phyloP scores from a whole-genome alignment of 78 protist species.

The Guillardia theta region DNA sequence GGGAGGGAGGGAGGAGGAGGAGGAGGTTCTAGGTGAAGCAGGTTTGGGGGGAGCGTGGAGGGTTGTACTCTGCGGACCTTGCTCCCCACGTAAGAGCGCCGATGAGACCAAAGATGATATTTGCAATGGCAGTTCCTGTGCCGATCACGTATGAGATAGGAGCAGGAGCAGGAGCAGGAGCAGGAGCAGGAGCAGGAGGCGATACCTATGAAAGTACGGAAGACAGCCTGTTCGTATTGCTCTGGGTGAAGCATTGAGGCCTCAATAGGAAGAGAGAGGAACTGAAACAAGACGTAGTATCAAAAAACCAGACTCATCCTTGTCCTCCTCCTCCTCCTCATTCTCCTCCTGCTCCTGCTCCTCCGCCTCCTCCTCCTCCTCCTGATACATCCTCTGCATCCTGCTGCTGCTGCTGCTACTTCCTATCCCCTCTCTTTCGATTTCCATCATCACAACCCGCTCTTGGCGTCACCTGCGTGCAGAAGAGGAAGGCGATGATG shows the following conservation, averaged over 20 bases:
- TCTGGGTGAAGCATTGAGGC: neutral
- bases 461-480: neutral
- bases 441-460: too few relatives aligned
- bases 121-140: neutral
- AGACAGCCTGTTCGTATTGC: neutral
- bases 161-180: too few relatives aligned
- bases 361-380: too few relatives aligned
- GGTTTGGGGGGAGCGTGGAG: neutral
- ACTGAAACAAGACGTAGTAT: neutral
- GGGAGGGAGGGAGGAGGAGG: neutral
- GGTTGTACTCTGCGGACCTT: too few relatives aligned
- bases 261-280: neutral
- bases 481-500: slow-evolving; percentile 12
- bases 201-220: too few relatives aligned
- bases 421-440: too few relatives aligned
- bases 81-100: neutral
- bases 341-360: too few relatives aligned
- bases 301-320: too few relatives aligned
- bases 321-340: too few relatives aligned
- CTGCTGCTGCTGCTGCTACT: too few relatives aligned
- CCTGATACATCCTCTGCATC: too few relatives aligned
- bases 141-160: neutral
- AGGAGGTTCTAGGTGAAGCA: neutral
- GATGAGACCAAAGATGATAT: neutral
- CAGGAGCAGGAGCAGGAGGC: too few relatives aligned